Conservation (phyloP, 768 basidiomycete genomes). For the Leccinum pellstonianum region DNA sequence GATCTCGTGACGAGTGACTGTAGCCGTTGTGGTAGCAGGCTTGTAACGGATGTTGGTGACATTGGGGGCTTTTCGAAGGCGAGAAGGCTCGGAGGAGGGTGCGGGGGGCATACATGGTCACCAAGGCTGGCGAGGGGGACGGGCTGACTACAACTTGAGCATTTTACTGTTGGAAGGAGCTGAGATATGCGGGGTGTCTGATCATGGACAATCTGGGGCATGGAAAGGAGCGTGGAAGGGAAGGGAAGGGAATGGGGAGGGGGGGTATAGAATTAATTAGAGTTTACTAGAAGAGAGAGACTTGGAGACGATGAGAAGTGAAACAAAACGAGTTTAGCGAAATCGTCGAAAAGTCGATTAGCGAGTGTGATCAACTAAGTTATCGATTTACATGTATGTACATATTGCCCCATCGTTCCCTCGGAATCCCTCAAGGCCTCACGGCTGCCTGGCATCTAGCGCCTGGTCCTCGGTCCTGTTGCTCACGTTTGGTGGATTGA, state of each 20-base stretch:
- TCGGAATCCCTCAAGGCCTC: neutral
- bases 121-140: constrained; percentile 74
- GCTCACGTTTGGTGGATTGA: constrained; percentile 30
- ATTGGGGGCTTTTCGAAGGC: constrained; percentile 32
- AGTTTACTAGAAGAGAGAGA: constrained; percentile 2
- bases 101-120: constrained; percentile 70
- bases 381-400: constrained; percentile 19
- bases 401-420: constrained; percentile 7
- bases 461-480: constrained; percentile 3
- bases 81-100: constrained; percentile 42
- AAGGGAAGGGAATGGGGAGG: neutral
- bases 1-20: constrained; percentile 43
- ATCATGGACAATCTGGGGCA: constrained; percentile 23
- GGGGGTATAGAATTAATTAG: constrained; percentile 29
- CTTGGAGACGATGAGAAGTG: constrained; percentile 2
- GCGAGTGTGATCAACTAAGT: constrained; percentile 5
- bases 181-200: constrained; percentile 47
- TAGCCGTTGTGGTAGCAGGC: constrained; percentile 51
- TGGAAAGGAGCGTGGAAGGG: constrained; percentile 22
- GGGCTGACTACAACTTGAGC: constrained; percentile 69
- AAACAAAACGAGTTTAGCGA: constrained; percentile 2
- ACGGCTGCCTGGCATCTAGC: neutral
- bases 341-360: constrained; percentile 11
- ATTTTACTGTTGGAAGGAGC: constrained; percentile 79
- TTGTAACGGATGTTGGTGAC: constrained; percentile 41